These are phyloP conservation scores for Lodderomyces theae DNA, from an alignment of 1,139 yeast species.

Conservation along the genomic window DNA sequence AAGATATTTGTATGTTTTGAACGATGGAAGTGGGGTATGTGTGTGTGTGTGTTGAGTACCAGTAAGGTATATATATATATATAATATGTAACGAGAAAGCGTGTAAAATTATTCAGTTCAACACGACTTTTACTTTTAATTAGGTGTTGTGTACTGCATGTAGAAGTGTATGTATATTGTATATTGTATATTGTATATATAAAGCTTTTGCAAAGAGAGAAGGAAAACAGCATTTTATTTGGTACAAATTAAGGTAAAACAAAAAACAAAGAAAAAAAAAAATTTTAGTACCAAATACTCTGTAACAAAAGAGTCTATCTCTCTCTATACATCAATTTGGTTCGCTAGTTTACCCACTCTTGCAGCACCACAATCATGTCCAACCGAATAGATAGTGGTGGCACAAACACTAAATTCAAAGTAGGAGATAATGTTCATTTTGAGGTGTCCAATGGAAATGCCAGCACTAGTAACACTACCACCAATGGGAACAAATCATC, in stretches of 20 bases:
- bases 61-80: background rate
- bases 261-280: background rate
- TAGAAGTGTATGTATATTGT: too few species aligned
- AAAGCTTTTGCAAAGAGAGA: too few species aligned
- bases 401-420: constrained; percentile 12
- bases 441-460: constrained; percentile 36
- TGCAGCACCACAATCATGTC: too few species aligned
- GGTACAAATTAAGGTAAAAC: background rate
- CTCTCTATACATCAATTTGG: too few species aligned
- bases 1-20: too few species aligned
- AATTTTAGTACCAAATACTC: background rate
- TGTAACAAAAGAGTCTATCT: background rate
- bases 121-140: too few species aligned
- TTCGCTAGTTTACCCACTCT: too few species aligned
- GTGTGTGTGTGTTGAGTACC: background rate
- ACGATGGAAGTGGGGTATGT: too few species aligned
- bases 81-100: too few species aligned
- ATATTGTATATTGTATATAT: too few species aligned
- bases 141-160: background rate
- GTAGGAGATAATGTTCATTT: constrained; percentile 59
- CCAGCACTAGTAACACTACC: constrained; percentile 1
- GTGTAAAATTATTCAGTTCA: too few species aligned
- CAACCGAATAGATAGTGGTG: background rate
- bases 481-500: constrained; percentile 5
- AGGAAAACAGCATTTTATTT: background rate